Evolutionary conservation across 2,329 filamentous ascomycete species (phyloP), one percentile per base, ranked within the genome.

Genomic region (Cladorrhinum sp.): DNA sequence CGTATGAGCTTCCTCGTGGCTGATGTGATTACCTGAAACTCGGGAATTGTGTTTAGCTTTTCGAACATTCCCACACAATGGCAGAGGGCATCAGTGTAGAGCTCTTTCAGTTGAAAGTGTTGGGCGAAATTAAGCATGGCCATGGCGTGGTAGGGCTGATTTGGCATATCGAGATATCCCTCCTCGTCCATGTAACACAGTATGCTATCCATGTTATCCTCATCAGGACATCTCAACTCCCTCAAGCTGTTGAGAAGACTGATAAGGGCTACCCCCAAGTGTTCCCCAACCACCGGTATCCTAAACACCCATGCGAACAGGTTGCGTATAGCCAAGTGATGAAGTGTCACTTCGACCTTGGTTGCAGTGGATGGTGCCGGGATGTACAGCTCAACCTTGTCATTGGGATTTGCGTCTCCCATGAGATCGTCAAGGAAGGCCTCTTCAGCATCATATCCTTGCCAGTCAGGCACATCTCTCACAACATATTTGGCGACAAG

Each of bases 41-140:
- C 89, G 1, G 80, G 71, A 65, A 81, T 83, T 5, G 74, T 68
- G 45, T 79, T 76, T 4, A 93, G 63, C 24, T 77, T 77, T 20
- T 89, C 84, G 62, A 82, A 83, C 90, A 93, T 92, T 49, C 90
- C 91, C 36, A 89, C 87, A 69, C 90, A 92, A 69, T 95, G 91
- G 13, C 84, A 81, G 73, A 93, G 92, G 0, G 90, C 86, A 68
- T 90, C 83, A 10, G 86, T 81, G 78, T 91, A 93, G 12, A 91
- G 74, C n/a, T 85, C 80, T 57, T 77, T 78, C 24, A 89, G 73
- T 55, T 83, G 81, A 64, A 86, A 87, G 22, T 80, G 76, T 68
- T 93, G 90, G 1, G 89, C 86, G 49, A 92, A 80, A 55, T 83
- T 82, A 12, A 93, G 75, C 50, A 87, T 77, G 0, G 86, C 89